Percentiles rank a stretch among this genome's conserved stretches.
These are phyloP conservation scores for sorghum (Sorghum bicolor) DNA, from an alignment of 176 grass and related monocot genomes.

Conservation along the genomic window Sorghum_bicolor_NCBIv3 NC_012870.2:66875001-66875500, in stretches of 20 bases:
- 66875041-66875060: not conserved
- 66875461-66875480: slow-evolving; percentile 9
- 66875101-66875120: slow-evolving; percentile 2
- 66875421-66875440: not conserved
- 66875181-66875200: not conserved
- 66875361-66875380: not conserved
- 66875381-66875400: not conserved
- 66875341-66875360: not conserved
- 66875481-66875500: not conserved
- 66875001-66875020: not conserved
- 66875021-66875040: not conserved
- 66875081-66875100: not conserved
- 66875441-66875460: not conserved
- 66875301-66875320: not conserved
- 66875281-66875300: slow-evolving; percentile 13
- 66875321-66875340: not conserved
- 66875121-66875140: not conserved
- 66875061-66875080: not conserved
- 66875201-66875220: not conserved
- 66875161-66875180: not conserved
- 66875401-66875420: not conserved
- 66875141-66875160: not conserved
- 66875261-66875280: slow-evolving; percentile 1
- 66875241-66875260: not conserved
- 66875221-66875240: not conserved